Evolutionary conservation across 2,329 filamentous ascomycete species (phyloP).

Genomic region (Ceratocystis diversiconidia): DNA sequence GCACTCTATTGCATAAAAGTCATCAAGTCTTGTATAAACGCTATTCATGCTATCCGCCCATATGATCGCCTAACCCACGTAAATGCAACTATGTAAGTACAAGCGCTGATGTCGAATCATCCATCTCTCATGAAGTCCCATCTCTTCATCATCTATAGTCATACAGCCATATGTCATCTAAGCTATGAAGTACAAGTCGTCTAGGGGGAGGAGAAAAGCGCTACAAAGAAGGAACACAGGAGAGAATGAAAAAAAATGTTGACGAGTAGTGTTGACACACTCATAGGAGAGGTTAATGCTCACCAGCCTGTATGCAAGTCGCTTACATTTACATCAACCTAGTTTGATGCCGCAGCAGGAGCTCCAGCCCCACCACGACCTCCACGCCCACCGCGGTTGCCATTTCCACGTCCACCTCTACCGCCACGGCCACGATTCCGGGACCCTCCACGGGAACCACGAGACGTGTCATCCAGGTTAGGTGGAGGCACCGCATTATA

Average conservation of each 20-base stretch:
- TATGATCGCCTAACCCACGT: background rate
- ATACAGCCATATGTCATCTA: background rate
- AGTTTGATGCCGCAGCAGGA: slow-evolving; percentile 18
- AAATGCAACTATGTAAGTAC: background rate
- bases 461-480: slow-evolving; percentile 35
- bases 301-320: background rate
- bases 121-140: background rate
- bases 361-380: slow-evolving; percentile 23
- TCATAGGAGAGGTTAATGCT: background rate
- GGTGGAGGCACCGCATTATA: slow-evolving; percentile 48
- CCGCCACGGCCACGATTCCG: slow-evolving; percentile 27
- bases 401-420: slow-evolving; percentile 25
- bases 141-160: background rate
- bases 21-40: background rate
- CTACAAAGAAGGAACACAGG: background rate
- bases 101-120: background rate
- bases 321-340: slow-evolving; percentile 15
- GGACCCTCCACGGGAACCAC: slow-evolving; percentile 24
- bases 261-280: background rate
- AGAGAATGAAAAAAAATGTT: background rate
- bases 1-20: background rate
- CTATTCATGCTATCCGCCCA: background rate
- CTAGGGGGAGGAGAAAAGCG: background rate
- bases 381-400: slow-evolving; percentile 25
- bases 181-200: background rate